Conservation (phyloP, 139 green algal genomes). For the Micractinium sp. region DNA sequence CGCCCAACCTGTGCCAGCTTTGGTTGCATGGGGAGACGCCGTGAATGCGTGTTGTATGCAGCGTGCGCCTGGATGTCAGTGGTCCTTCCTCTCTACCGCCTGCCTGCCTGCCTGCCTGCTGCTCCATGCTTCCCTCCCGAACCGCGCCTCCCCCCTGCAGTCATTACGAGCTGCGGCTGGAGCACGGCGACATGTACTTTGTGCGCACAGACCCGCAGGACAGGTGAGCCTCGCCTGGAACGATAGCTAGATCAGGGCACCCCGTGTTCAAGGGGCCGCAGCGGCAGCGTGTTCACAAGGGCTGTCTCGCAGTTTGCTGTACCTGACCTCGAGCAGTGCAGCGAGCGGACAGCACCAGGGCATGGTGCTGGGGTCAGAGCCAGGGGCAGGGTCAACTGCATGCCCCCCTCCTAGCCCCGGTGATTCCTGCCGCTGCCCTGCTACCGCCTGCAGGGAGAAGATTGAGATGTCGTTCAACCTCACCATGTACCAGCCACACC, state of each 20-base stretch:
- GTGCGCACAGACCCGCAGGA: conserved; percentile 63
- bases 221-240: not conserved
- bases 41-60: not conserved
- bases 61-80: too few relatives aligned
- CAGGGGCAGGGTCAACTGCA: not conserved
- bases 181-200: conserved; percentile 80
- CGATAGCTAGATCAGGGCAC: not conserved
- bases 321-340: not conserved
- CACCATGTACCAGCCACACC: conserved; percentile 72
- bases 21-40: not conserved
- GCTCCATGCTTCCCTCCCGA: not conserved
- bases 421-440: not conserved
- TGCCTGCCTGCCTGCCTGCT: not conserved
- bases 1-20: too few relatives aligned
- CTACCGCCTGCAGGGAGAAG: conserved; percentile 38
- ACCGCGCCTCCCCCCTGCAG: not conserved
- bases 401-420: not conserved
- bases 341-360: not conserved
- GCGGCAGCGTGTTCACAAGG: not conserved
- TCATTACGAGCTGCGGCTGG: conserved; percentile 62
- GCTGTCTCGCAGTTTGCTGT: not conserved
- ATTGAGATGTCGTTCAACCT: conserved; percentile 84
- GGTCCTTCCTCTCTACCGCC: too few relatives aligned
- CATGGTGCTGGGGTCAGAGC: not conserved
- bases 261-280: too few relatives aligned